phyloP scores from a whole-genome alignment of 768 basidiomycete genomes.

The Lactarius trivialis region DNA sequence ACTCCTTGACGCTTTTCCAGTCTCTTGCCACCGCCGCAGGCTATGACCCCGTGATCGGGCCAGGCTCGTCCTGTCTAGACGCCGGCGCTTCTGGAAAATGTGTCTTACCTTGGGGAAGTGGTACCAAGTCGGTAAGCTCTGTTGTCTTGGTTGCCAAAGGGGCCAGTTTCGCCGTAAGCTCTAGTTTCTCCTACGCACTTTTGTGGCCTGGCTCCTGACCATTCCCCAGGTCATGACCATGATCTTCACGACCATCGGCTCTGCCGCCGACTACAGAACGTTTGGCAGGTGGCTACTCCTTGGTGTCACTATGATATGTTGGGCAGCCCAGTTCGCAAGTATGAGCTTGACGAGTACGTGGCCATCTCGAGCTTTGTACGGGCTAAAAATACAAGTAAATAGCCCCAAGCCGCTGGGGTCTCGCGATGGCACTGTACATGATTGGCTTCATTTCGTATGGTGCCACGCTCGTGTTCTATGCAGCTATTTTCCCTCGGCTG shows the following conservation, averaged over 20 bases:
- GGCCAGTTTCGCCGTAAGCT: slow-evolving; percentile 62
- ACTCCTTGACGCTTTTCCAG: slow-evolving; percentile 71
- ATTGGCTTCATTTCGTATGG: slow-evolving; percentile 73
- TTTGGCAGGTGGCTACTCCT: slow-evolving; percentile 80
- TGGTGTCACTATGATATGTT: slow-evolving; percentile 63
- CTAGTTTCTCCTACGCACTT: not conserved
- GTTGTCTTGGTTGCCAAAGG: slow-evolving; percentile 75
- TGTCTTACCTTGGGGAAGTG: slow-evolving; percentile 69
- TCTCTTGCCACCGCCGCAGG: slow-evolving; percentile 65
- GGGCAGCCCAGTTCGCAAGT: slow-evolving; percentile 74
- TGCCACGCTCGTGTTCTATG: slow-evolving; percentile 75
- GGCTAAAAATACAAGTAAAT: not conserved
- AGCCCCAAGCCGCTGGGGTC: slow-evolving; percentile 63
- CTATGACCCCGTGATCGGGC: slow-evolving; percentile 62
- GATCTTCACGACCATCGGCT: slow-evolving; percentile 70
- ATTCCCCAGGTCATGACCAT: slow-evolving; percentile 58
- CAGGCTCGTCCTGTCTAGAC: slow-evolving; percentile 62
- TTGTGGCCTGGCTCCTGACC: not conserved
- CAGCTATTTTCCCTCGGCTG: slow-evolving; percentile 69
- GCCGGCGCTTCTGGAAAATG: slow-evolving; percentile 59
- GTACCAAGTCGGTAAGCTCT: slow-evolving; percentile 68
- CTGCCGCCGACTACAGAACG: slow-evolving; percentile 64
- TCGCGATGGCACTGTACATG: slow-evolving; percentile 73
- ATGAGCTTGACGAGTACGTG: slow-evolving; percentile 63
- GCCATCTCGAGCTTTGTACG: not conserved